Percentiles rank a stretch among this genome's conserved stretches.
These are phyloP conservation scores for Arthroderma sp. DNA, from an alignment of 2,329 filamentous ascomycete genomes.

Conservation along the genomic window DNA sequence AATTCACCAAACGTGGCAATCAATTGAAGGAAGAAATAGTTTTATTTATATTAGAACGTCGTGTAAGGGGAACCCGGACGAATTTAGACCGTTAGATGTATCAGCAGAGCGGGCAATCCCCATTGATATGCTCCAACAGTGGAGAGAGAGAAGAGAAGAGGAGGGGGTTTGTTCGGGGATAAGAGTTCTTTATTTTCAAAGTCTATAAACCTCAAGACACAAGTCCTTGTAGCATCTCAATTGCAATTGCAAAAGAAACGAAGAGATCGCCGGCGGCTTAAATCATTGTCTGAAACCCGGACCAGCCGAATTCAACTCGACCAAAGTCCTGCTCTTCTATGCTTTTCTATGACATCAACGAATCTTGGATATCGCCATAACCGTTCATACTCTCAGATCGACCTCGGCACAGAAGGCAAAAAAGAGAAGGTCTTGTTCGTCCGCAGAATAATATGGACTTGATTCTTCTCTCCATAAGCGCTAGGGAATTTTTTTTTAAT, in stretches of 20 bases:
- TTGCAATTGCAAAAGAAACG: not conserved
- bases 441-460: not conserved
- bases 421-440: not conserved
- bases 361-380: not conserved
- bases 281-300: not conserved
- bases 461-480: not conserved
- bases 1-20: not conserved
- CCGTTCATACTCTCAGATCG: not conserved
- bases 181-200: conserved; percentile 1
- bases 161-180: not conserved
- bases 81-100: not conserved
- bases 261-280: conserved; percentile 2
- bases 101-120: not conserved
- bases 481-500: not conserved
- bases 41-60: not conserved
- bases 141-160: not conserved
- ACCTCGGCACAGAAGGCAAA: not conserved
- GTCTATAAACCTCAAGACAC: not conserved
- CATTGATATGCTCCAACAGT: not conserved
- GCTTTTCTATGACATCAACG: not conserved
- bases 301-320: not conserved
- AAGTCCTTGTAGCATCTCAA: not conserved
- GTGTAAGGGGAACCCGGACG: not conserved
- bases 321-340: not conserved
- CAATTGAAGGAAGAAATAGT: not conserved